Base-by-base conservation (phyloP, 208 protist species). In the Zelonia costaricensis region DNA sequence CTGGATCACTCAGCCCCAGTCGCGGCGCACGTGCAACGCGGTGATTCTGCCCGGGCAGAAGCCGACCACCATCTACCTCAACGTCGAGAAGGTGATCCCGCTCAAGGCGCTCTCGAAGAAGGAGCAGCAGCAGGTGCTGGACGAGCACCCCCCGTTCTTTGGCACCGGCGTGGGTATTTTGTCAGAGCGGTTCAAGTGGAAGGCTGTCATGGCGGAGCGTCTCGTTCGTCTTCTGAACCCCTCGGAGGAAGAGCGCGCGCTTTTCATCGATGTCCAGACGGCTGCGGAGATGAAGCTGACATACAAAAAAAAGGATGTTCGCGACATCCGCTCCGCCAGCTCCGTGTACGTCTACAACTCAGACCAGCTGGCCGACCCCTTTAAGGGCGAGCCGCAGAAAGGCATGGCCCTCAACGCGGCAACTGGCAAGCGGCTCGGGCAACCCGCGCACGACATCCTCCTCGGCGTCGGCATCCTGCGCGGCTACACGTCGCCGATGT, bases 401-500 rank as follows among this genome's bases (percentile, higher is more conserved):
- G 90, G 90, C 12, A 43, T 93, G 18, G 86, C 90, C 27, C 62
- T 95, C 10, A 88, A 91, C 70, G 82, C 84, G 12, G 69, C 86
- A 12, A 95, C 90, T 22, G 90, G 90, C 25, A 95, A 93, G 66
- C 81, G 90, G n/a, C 35, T 95, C 25, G 76, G 79, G 1, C 90
- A 95, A 51, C 90, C 90, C 2, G 86, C 86, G n/a, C 90, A 95
- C 62, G 90, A 95, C 54, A 81, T 95, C 45, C 62, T 95, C 48
- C 63, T 95, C 0, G 84, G 74, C 22, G 86, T 92, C 0, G 90
- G 90, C 31, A 91, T 95, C 15, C 61, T 95, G 68, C 78, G 86
- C 27, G 90, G 90, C 3, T 95, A 95, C 78, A 91, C 63, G 1
- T 95, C 90, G 10, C 90, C 90, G 15, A 91, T 93, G 76, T 95